These are phyloP conservation scores for Termitomyces eurrhizus DNA, from an alignment of 768 basidiomycete genomes.

Conservation along the genomic window DNA sequence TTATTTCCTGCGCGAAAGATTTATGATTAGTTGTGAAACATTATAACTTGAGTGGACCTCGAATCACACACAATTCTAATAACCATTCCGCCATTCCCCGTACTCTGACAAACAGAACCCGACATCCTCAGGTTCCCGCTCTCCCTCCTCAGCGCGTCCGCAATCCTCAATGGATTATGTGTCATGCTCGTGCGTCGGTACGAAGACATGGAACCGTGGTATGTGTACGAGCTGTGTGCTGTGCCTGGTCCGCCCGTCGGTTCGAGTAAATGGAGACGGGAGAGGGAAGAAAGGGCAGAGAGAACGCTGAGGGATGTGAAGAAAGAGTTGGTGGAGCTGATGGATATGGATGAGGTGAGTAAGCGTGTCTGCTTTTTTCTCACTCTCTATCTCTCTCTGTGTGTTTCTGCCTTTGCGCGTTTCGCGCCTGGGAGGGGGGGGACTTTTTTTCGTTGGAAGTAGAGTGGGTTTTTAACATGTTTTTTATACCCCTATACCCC, in stretches of 20 bases:
- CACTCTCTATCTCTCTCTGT: too few species aligned
- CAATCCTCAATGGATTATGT: conserved; percentile 43
- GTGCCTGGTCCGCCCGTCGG: not conserved
- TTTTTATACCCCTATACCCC: not conserved
- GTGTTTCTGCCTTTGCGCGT: not conserved
- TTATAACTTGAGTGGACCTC: too few species aligned
- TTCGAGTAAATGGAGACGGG: conserved; percentile 2
- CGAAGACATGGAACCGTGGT: conserved; percentile 28
- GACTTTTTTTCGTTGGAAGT: not conserved
- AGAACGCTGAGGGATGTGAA: conserved; percentile 33
- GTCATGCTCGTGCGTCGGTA: conserved; percentile 34
- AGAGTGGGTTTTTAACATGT: not conserved
- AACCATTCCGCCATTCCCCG: not conserved
- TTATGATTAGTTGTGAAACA: not conserved
- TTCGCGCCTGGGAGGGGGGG: not conserved
- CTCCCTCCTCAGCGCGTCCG: conserved; percentile 50
- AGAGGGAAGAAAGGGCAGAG: conserved; percentile 21
- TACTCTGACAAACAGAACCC: conserved; percentile 34
- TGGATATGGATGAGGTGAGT: conserved; percentile 35
- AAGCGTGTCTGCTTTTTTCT: not conserved
- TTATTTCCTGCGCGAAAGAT: not conserved
- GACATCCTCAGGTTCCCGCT: conserved; percentile 50
- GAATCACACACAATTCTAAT: not conserved
- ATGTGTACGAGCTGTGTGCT: conserved; percentile 11
- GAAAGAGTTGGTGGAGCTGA: conserved; percentile 30